A percentile compares a stretch with the other conserved stretches of the same genome.
Evolutionary conservation across 169 alveolate genomes (phyloP).

Genomic region (Plasmodium adleri): DNA sequence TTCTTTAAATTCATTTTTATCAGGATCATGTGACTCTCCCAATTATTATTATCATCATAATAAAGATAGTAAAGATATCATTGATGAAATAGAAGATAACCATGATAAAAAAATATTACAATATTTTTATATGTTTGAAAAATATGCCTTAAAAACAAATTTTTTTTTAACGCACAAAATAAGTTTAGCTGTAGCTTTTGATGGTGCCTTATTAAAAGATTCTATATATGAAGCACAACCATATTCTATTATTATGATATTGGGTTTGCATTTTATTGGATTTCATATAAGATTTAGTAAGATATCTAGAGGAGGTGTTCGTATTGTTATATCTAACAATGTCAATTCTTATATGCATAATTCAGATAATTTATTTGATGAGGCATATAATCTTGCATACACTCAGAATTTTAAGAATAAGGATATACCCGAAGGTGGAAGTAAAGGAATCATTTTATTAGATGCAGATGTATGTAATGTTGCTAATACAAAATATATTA

Average conservation of each 20-base stretch:
- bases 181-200: conserved; percentile 83
- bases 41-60: not conserved
- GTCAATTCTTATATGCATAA: conserved; percentile 85
- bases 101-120: conserved; percentile 81
- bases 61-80: conserved; percentile 43
- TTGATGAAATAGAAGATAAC: conserved; percentile 81
- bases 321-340: conserved; percentile 87
- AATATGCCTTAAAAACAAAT: conserved; percentile 82
- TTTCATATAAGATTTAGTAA: conserved; percentile 87
- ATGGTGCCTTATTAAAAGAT: conserved; percentile 78
- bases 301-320: conserved; percentile 88
- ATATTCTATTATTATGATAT: conserved; percentile 82
- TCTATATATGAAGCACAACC: conserved; percentile 84
- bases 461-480: conserved; percentile 69
- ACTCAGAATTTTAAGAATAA: conserved; percentile 89
- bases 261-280: conserved; percentile 89
- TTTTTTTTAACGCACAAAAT: conserved; percentile 82
- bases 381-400: conserved; percentile 87
- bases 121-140: conserved; percentile 82
- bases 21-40: not conserved
- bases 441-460: conserved; percentile 88
- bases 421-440: conserved; percentile 90
- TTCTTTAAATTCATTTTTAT: too few species aligned
- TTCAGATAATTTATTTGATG: conserved; percentile 84
- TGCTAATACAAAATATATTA: conserved; percentile 40